Evolutionary conservation across 768 basidiomycete species (phyloP).

Genomic region (Chalciporus piperatus): DNA sequence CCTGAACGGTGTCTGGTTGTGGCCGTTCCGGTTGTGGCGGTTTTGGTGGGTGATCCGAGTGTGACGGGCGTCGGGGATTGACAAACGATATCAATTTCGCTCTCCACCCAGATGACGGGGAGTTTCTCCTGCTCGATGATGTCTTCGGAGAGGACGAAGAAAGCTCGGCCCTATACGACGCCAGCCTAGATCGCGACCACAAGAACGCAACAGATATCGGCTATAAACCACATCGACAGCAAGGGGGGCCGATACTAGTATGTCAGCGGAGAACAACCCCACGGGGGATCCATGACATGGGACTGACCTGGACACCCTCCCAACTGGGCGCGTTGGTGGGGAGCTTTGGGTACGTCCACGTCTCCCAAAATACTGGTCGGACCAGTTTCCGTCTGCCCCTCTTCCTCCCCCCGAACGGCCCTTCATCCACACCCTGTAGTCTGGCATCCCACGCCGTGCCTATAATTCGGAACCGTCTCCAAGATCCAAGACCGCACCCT

Average conservation of each 20-base stretch:
- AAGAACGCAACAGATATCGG: constrained; percentile 22
- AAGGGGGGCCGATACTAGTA: neutral
- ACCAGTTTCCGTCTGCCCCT: constrained; percentile 18
- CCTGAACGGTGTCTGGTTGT: constrained; percentile 29
- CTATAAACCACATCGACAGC: constrained; percentile 2
- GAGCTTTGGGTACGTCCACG: constrained; percentile 12
- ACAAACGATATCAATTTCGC: constrained; percentile 8
- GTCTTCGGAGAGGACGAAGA: neutral
- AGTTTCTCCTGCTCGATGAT: neutral
- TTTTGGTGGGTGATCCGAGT: constrained; percentile 2
- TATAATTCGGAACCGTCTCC: constrained; percentile 34
- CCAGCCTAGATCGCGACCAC: constrained; percentile 13
- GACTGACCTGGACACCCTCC: constrained; percentile 25
- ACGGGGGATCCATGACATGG: neutral
- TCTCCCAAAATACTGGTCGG: constrained; percentile 19
- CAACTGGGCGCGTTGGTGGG: neutral
- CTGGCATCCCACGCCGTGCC: constrained; percentile 20
- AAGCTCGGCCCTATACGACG: too few species aligned
- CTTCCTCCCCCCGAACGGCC: constrained; percentile 3
- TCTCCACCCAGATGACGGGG: neutral
- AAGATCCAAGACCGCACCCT: constrained; percentile 47
- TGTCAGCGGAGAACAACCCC: neutral
- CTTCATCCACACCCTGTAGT: constrained; percentile 15
- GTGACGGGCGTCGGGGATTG: constrained; percentile 2
- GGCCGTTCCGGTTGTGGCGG: constrained; percentile 13